Evolutionary conservation across 164 flowering plant genomes (phyloP), one percentile per base, ranked within the genome.

Genomic region (Hamamelis virginiana): DNA sequence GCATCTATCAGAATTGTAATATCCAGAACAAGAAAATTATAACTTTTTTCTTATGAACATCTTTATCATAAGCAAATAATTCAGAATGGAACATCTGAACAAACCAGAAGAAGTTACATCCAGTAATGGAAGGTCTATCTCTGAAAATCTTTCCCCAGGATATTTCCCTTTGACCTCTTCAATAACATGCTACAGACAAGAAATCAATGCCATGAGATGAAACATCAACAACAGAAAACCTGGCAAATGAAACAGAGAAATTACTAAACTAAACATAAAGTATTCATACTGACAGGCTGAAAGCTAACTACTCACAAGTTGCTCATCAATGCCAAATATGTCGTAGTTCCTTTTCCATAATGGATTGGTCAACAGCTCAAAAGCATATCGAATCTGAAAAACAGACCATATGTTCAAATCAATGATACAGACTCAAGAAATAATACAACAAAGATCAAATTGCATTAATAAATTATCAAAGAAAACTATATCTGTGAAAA

Each of bases 291-390:
- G 48, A 59, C 13, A 70, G 28, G 11, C 18, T 28, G 45, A 21
- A 11, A 53, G 19, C 14, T 19, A 69, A 67, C 43, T 43, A 80
- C 96, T 75, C 78, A 93, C 98, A 73, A 59, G 59, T 27, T 91
- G 83, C 58, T 95, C 98, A 66, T 91, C 97, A 60, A 92, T 70
- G 59, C 80, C 84, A 71, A 79, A 92, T 55, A 75, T 23, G 74
- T 95, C 99, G 79, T 92, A 92, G 70, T 95, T 83, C 74, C 99
- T 85, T 79, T 92, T 95, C 98, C 94, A 89, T 50, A 88, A 14
- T 23, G 86, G 83, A 81, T 95, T 85, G 9, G 82, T 87, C 64
- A 95, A 80, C 59, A 95, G 77, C 82, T 95, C 99, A 80, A 74
- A 95, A 38, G 95, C 95, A 90, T 95, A 95, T 55, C 79, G 88